These are phyloP conservation scores for Leptographium wingfieldii DNA, from an alignment of 2,329 filamentous ascomycete species.

Conservation along the genomic window DNA sequence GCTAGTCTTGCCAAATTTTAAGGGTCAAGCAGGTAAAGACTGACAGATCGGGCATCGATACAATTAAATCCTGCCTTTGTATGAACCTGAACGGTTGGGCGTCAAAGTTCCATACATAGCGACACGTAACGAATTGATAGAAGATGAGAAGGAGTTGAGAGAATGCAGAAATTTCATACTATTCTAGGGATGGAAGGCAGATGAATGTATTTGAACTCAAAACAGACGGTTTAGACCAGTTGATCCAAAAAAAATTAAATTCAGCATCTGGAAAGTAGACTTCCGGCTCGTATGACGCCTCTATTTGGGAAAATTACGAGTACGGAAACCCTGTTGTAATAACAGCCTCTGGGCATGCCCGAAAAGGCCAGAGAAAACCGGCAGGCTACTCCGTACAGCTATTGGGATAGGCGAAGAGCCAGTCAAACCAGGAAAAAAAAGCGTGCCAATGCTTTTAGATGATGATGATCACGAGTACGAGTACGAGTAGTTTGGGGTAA, in stretches of 20 bases:
- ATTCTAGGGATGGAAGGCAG: too few species aligned
- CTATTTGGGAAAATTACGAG: background rate
- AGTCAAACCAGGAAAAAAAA: background rate
- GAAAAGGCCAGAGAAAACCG: background rate
- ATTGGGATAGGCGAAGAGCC: background rate
- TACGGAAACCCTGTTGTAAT: background rate
- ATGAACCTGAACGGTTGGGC: too few species aligned
- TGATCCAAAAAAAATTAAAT: background rate
- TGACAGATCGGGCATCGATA: too few species aligned
- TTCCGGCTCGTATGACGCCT: constrained; percentile 5
- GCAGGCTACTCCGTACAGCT: background rate
- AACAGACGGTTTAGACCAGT: too few species aligned
- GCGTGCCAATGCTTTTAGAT: background rate
- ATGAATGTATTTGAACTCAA: too few species aligned
- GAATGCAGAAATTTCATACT: too few species aligned
- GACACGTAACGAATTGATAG: too few species aligned
- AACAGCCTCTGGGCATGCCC: background rate
- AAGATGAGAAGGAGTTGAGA: too few species aligned
- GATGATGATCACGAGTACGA: background rate
- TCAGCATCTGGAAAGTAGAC: background rate
- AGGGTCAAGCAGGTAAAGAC: too few species aligned
- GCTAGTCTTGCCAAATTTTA: too few species aligned
- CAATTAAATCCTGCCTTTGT: too few species aligned
- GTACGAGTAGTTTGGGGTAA: background rate
- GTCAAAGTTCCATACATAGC: too few species aligned